Evolutionary conservation across 805 yeast genomes (phyloP), one percentile per base, ranked within the genome.

Genomic region (Saccharomycopsis malanga): DNA sequence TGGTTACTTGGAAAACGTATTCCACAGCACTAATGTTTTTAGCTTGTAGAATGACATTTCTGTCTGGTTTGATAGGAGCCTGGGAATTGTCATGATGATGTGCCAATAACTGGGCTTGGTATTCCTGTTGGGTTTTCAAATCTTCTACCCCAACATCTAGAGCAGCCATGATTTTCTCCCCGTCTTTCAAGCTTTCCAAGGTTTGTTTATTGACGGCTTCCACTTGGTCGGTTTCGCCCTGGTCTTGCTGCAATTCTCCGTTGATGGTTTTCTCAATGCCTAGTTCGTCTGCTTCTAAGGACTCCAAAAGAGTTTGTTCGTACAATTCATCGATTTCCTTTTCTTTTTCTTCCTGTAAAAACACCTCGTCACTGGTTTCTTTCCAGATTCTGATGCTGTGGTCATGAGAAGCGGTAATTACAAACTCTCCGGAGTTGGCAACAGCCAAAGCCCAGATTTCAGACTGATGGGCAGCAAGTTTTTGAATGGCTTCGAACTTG

Each of bases 381-480:
- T 74, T 75, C 98, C 98, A 93, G n/a, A 89, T 65, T 62, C 98
- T 75, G 42, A 91, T 78, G 58, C 95, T 81, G 60, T 87, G 94
- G 62, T 93, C 99, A 62, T 93, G 99, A 4, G 96, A 81, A 1
- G 89, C 82, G 15, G 94, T 76, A 3, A 86, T 81, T 54, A 87
- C 76, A 57, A 79, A 79, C 18, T 74, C 67, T 2, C 95, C 96
- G 55, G 74, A 77, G 22, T 66, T 64, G 50, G 94, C 79, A 15
- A 91, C 74, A n/a, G 89, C 83, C 42, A 93, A 62, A 34, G 87
- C 76, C 98, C 98, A 93, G 21, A 93, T 94, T 66, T 93, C 98
- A 48, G 87, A 76, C 50, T 87, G 95, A 62, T 93, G 98, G 4
- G 83, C 89, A 6, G 78, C 75, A 27, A 93, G 70, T 58, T 83